Evolutionary conservation across 805 yeast species (phyloP).

Genomic region (Yarrowia bubula): DNA sequence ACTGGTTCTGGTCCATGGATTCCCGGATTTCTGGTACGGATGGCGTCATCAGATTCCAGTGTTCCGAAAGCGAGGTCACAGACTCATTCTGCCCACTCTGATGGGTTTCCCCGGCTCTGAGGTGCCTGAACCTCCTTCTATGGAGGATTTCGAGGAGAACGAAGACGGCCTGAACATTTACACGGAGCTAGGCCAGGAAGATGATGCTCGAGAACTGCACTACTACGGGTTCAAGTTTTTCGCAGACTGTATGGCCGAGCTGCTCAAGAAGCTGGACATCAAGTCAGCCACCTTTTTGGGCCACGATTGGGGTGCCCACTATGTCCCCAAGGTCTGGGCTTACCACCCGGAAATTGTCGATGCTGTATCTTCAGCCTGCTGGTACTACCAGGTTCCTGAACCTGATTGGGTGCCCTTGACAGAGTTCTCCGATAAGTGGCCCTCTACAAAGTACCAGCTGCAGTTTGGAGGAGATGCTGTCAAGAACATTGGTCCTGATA

Average conservation of each 20-base stretch:
- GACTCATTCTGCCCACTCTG: slow-evolving; percentile 24
- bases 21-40: slow-evolving; percentile 28
- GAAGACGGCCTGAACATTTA: slow-evolving; percentile 23
- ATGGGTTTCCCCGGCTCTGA: slow-evolving; percentile 27
- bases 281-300: slow-evolving; percentile 23
- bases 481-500: slow-evolving; percentile 17
- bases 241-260: slow-evolving; percentile 24
- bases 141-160: slow-evolving; percentile 27
- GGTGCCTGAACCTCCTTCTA: slow-evolving; percentile 26
- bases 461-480: slow-evolving; percentile 26
- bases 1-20: slow-evolving; percentile 25
- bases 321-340: slow-evolving; percentile 26
- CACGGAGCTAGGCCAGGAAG: slow-evolving; percentile 26
- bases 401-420: slow-evolving; percentile 25
- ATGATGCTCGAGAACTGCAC: slow-evolving; percentile 19
- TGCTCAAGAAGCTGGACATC: slow-evolving; percentile 17
- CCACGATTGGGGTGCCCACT: slow-evolving; percentile 28
- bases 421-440: slow-evolving; percentile 27
- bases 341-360: slow-evolving; percentile 28
- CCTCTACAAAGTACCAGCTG: slow-evolving; percentile 24
- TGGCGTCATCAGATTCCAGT: slow-evolving; percentile 26
- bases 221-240: slow-evolving; percentile 23
- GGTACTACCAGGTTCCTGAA: slow-evolving; percentile 26
- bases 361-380: slow-evolving; percentile 23
- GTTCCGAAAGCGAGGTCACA: slow-evolving; percentile 27